Evolutionary conservation across 306 rosid genomes (phyloP).

Genomic region (Parietaria judaica): DNA sequence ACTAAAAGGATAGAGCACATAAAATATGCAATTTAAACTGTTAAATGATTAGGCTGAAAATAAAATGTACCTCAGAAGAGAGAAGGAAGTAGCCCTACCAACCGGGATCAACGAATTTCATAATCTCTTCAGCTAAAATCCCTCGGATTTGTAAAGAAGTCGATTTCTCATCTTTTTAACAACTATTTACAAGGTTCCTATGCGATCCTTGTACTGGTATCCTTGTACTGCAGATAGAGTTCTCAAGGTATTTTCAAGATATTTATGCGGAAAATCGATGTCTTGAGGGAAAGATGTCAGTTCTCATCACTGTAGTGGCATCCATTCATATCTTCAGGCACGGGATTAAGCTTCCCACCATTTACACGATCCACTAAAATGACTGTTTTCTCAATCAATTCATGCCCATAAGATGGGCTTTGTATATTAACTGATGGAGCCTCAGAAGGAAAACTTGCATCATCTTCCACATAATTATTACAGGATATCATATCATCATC

Average conservation of each 20-base stretch:
- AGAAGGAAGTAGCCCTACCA: constrained; percentile 34
- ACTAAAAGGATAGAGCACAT: constrained; percentile 13
- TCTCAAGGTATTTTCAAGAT: constrained; percentile 20
- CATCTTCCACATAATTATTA: constrained; percentile 13
- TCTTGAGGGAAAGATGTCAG: constrained; percentile 16
- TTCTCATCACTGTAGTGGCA: constrained; percentile 30
- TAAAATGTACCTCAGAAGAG: constrained; percentile 32
- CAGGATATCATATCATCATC: constrained; percentile 21
- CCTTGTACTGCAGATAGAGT: constrained; percentile 26
- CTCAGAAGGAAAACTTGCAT: constrained; percentile 18
- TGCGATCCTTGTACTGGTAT: constrained; percentile 22
- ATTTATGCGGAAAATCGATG: constrained; percentile 15
- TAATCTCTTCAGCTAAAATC: constrained; percentile 2
- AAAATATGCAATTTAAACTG: background rate
- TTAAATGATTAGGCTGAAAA: background rate
- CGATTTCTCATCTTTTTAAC: constrained; percentile 30
- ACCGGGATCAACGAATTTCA: background rate
- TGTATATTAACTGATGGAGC: constrained; percentile 22
- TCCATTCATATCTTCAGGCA: constrained; percentile 20
- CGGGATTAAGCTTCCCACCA: constrained; percentile 6
- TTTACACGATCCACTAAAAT: constrained; percentile 12
- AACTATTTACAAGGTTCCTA: constrained; percentile 15
- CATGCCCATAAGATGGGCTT: constrained; percentile 19
- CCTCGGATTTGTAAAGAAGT: constrained; percentile 25
- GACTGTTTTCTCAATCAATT: constrained; percentile 16